Conservation (phyloP, 2,329 filamentous ascomycete species). For the Paraconiothyrium sp. region DNA sequence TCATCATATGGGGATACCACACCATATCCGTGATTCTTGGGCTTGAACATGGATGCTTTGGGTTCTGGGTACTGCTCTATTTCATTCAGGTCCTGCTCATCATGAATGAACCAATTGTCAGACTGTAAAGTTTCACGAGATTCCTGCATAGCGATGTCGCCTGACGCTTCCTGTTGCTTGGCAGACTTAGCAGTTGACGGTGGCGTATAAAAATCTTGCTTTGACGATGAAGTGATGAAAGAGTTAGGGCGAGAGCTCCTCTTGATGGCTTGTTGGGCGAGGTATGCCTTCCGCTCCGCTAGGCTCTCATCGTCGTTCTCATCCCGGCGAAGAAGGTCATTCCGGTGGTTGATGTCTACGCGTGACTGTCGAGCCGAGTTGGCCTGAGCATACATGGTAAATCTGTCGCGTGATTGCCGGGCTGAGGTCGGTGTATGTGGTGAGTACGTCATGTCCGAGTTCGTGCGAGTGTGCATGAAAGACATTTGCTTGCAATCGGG, state of each 20-base stretch:
- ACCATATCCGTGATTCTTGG: constrained; percentile 43
- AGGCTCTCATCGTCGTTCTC: constrained; percentile 42
- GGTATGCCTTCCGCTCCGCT: constrained; percentile 45
- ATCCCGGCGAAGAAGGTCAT: constrained; percentile 39
- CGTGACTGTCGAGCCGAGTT: constrained; percentile 49
- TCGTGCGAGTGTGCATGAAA: constrained; percentile 82
- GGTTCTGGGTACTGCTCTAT: constrained; percentile 24
- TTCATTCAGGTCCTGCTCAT: constrained; percentile 28
- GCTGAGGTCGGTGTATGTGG: constrained; percentile 61
- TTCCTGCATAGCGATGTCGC: constrained; percentile 42
- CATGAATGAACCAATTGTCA: constrained; percentile 59
- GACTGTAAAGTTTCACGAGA: constrained; percentile 50
- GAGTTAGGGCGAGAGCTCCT: constrained; percentile 39
- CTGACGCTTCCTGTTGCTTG: constrained; percentile 27
- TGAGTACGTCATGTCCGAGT: constrained; percentile 64
- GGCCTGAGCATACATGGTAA: constrained; percentile 56
- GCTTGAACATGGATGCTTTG: constrained; percentile 36
- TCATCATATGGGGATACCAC: constrained; percentile 39
- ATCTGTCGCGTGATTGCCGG: constrained; percentile 61
- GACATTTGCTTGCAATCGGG: constrained; percentile 66
- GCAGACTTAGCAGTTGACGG: constrained; percentile 26
- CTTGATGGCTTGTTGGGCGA: constrained; percentile 47
- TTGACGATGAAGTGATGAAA: constrained; percentile 37
- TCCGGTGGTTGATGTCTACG: constrained; percentile 46
- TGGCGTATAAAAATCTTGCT: constrained; percentile 44